Evolutionary conservation across 164 flowering plant genomes (phyloP).

Genomic region (Chimonanthus praecox): DNA sequence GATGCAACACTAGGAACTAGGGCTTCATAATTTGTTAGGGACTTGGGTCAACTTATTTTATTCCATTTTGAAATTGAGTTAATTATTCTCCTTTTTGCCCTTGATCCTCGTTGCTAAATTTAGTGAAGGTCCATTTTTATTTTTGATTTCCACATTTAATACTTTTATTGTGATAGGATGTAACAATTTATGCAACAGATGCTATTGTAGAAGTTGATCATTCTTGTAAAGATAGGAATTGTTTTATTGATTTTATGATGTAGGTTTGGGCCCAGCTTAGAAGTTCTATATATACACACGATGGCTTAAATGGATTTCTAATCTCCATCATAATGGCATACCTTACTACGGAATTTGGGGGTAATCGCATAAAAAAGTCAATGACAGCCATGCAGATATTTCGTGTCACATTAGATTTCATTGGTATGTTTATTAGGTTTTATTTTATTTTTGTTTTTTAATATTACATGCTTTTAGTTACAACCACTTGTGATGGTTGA

Average conservation of each 20-base stretch:
- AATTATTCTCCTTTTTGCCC: no score
- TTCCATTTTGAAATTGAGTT: no score
- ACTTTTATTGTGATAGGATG: neutral
- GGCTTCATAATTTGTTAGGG: no score
- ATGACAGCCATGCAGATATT: slow-evolving; percentile 77
- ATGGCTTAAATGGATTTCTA: slow-evolving; percentile 82
- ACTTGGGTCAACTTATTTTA: no score
- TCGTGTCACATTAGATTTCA: slow-evolving; percentile 64
- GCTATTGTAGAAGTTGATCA: neutral
- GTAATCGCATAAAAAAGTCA: slow-evolving; percentile 42
- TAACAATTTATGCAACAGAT: neutral
- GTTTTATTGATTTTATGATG: slow-evolving; percentile 7
- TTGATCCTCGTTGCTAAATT: no score
- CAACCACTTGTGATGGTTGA: neutral
- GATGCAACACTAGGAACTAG: no score
- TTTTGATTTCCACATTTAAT: neutral
- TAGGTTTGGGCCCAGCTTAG: slow-evolving; percentile 94
- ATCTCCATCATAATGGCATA: slow-evolving; percentile 60
- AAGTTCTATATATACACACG: slow-evolving; percentile 57
- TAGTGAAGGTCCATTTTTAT: no score
- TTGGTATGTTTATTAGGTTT: slow-evolving; percentile 42
- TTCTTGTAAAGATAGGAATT: neutral
- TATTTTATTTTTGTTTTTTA: neutral
- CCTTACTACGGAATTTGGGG: slow-evolving; percentile 50
- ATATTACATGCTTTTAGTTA: neutral